Evolutionary conservation across 495 filamentous ascomycete species (phyloP).

Genomic region (Penicillium paradoxum): DNA sequence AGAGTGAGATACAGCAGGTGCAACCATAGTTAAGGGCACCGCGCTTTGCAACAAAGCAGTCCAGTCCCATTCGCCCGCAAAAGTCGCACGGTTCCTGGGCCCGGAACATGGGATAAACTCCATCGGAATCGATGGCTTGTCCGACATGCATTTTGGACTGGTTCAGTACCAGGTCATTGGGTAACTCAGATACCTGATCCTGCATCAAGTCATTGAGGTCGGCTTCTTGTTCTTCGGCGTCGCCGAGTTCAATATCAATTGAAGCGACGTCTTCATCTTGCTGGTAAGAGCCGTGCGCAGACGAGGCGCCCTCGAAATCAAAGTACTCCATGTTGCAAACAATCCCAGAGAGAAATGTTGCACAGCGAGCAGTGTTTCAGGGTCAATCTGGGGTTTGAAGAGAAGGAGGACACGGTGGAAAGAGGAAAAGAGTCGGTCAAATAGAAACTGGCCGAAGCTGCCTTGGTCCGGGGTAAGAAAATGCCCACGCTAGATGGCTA

Average conservation of each 20-base stretch:
- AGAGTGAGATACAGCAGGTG: conserved; percentile 73
- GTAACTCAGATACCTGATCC: conserved; percentile 36
- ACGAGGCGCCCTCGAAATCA: conserved; percentile 49
- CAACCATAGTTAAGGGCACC: conserved; percentile 65
- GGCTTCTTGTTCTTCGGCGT: conserved; percentile 30
- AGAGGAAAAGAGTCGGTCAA: conserved; percentile 22
- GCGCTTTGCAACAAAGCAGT: conserved; percentile 70
- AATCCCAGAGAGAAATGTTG: not conserved
- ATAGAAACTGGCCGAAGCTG: conserved; percentile 7
- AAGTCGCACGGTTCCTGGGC: conserved; percentile 63
- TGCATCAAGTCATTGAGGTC: conserved; percentile 35
- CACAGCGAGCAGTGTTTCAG: not conserved
- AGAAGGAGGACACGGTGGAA: conserved; percentile 7
- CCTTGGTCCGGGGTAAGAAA: conserved; percentile 35
- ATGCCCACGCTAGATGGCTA: not conserved
- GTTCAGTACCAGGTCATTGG: conserved; percentile 27
- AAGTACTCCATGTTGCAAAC: conserved; percentile 48
- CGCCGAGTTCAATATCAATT: conserved; percentile 35
- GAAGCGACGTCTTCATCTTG: conserved; percentile 41
- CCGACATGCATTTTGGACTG: conserved; percentile 21
- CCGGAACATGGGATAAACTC: conserved; percentile 42
- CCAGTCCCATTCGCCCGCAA: conserved; percentile 60
- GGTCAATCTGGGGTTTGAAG: not conserved
- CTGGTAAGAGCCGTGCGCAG: conserved; percentile 30
- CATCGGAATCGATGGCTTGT: conserved; percentile 29